Conservation (phyloP, 1,284 basidiomycete species). For the Ceratobasidium papillatum region DNA sequence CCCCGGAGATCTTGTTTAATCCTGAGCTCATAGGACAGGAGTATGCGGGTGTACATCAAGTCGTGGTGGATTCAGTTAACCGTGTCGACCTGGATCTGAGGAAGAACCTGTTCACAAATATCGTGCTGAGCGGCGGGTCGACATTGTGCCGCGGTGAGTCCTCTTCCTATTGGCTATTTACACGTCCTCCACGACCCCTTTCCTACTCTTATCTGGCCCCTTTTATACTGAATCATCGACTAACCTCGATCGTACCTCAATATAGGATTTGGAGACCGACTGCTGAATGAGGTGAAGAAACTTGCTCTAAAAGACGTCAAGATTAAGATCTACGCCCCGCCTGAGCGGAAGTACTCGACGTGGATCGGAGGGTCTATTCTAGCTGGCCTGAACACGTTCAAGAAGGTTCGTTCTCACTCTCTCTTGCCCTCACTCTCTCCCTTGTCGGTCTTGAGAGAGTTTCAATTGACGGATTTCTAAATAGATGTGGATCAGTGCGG, state of each 20-base stretch:
- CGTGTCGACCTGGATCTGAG: constrained; percentile 89
- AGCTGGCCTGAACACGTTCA: constrained; percentile 96
- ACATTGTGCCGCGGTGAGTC: constrained; percentile 87
- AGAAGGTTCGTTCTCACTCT: constrained; percentile 71
- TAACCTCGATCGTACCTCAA: neutral
- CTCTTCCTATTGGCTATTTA: neutral
- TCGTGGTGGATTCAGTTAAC: constrained; percentile 88
- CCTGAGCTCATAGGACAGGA: constrained; percentile 97
- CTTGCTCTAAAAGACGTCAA: constrained; percentile 97
- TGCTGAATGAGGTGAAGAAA: constrained; percentile 96
- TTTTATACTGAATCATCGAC: no score
- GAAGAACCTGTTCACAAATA: constrained; percentile 95
- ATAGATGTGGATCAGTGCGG: constrained; percentile 99
- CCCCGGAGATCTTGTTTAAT: constrained; percentile 98
- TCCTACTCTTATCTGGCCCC: no score
- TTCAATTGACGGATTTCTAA: constrained; percentile 10
- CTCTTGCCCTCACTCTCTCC: neutral
- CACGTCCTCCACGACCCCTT: neutral
- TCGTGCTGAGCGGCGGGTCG: constrained; percentile 96
- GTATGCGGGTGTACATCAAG: constrained; percentile 96
- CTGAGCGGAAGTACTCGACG: constrained; percentile 99
- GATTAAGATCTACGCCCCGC: constrained; percentile 99
- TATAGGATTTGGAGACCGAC: constrained; percentile 92
- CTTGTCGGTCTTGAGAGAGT: no score
- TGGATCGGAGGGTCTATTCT: constrained; percentile 99